Evolutionary conservation across 2,329 filamentous ascomycete genomes (phyloP), one percentile per base, ranked within the genome.

Genomic region (Colletotrichum caudatum): DNA sequence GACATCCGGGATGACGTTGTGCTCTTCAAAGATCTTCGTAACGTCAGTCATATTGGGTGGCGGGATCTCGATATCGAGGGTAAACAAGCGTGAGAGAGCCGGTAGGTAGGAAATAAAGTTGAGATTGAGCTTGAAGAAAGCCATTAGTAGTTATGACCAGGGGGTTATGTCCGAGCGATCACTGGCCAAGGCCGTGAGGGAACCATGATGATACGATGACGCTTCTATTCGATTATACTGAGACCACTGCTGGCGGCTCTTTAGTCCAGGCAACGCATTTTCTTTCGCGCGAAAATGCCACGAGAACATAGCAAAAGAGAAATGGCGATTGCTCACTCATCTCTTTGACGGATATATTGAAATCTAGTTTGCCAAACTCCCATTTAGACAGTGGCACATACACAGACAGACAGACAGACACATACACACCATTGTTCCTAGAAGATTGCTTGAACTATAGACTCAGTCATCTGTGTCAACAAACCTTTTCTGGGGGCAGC

Each of bases 171-270:
- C 51, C 29, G 11, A n/a, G 20, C 3, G 33, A 20, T 37, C 6
- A 20, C 39, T 58, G 12, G 11, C 54, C n/a, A 9, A 58, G 14
- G 33, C 14, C 11, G 11, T 39, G 35, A 18, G 56, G 14, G 29
- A 23, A n/a, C 56, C 23, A 41, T 58, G 56, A 58, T 58, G 56
- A n/a, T n/a, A 5, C 56, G n/a, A 58, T 58, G 56, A 58, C 56
- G 56, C 56, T 18, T 35, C 51, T 11, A n/a, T 20, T 33, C 50
- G 16, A 53, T 9, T 18, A 29, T 16, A 33, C 50, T 51, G 50
- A 29, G 50, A 51, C 23, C 23, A 29, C 16, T 20, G 12, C 2
- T 33, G 26, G 26, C 20, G 26, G 16, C 50, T 7, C 48, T 18
- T 14, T 23, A 51, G 23, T 18, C 14, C 12, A 2, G 48, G 23